Evolutionary conservation across 2,329 filamentous ascomycete genomes (phyloP).

Genomic region (Fusarium fracticaudum): DNA sequence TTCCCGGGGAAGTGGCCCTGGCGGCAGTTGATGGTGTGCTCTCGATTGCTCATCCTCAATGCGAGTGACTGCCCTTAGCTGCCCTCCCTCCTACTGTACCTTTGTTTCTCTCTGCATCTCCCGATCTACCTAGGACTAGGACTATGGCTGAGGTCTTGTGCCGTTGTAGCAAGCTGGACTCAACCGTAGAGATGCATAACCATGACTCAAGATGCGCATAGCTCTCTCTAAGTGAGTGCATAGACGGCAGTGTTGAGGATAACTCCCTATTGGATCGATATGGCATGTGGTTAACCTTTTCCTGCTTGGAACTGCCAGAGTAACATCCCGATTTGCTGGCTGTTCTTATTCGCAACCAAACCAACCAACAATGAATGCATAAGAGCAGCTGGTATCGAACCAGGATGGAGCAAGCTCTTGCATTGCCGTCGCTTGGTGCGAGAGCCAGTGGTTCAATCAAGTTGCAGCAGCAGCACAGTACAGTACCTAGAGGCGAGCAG

Average conservation of each 20-base stretch:
- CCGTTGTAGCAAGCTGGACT: not conserved
- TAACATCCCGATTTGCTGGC: slow-evolving; percentile 34
- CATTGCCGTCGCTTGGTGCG: slow-evolving; percentile 24
- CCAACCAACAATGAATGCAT: slow-evolving; percentile 26
- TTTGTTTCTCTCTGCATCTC: slow-evolving; percentile 16
- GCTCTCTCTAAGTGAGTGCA: slow-evolving; percentile 27
- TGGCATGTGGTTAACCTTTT: slow-evolving; percentile 29
- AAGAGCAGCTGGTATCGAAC: slow-evolving; percentile 28
- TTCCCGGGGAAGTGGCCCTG: slow-evolving; percentile 38
- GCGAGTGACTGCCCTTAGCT: not conserved
- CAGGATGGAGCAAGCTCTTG: slow-evolving; percentile 18
- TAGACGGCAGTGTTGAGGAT: slow-evolving; percentile 31
- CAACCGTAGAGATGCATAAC: slow-evolving; percentile 29
- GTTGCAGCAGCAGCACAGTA: slow-evolving; percentile 5
- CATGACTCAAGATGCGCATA: slow-evolving; percentile 37
- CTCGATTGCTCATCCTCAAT: not conserved
- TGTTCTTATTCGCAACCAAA: slow-evolving; percentile 4
- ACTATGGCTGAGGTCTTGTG: slow-evolving; percentile 35
- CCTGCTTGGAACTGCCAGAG: slow-evolving; percentile 27
- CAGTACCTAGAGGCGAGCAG: slow-evolving; percentile 20
- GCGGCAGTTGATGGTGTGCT: slow-evolving; percentile 37
- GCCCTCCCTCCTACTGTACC: not conserved
- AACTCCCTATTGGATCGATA: slow-evolving; percentile 37
- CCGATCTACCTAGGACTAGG: slow-evolving; percentile 20
- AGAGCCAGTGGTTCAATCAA: slow-evolving; percentile 34